Evolutionary conservation across 352 stramenopile genomes (phyloP).

Genomic region (Halophytophthora polymorphica): DNA sequence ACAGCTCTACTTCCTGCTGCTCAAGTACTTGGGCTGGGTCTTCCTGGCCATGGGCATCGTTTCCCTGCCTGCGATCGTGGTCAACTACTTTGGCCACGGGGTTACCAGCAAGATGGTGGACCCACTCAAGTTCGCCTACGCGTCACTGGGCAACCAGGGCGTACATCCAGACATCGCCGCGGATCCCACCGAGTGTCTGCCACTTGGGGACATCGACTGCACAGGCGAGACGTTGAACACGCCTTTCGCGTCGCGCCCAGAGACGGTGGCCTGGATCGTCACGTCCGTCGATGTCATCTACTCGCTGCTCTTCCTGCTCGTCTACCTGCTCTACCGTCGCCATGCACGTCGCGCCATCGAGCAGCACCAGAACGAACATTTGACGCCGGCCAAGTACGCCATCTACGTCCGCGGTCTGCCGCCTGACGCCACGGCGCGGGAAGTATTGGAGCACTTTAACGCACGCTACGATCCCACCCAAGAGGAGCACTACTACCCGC

Average conservation of each 20-base stretch:
- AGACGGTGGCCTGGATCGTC: conserved; percentile 71
- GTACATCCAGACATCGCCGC: conserved; percentile 54
- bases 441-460: conserved; percentile 81
- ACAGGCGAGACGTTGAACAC: conserved; percentile 62
- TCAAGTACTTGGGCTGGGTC: conserved; percentile 61
- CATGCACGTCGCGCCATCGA: conserved; percentile 50
- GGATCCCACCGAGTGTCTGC: conserved; percentile 42
- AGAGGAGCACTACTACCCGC: conserved; percentile 53
- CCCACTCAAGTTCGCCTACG: conserved; percentile 64
- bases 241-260: conserved; percentile 56
- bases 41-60: conserved; percentile 76
- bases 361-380: conserved; percentile 65
- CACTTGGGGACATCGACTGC: conserved; percentile 65
- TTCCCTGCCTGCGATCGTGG: conserved; percentile 53
- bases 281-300: conserved; percentile 59
- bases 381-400: conserved; percentile 79
- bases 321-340: conserved; percentile 53
- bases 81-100: conserved; percentile 67
- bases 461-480: conserved; percentile 64
- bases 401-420: conserved; percentile 76
- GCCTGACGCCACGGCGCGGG: conserved; percentile 47
- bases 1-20: conserved; percentile 85
- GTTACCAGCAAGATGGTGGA: conserved; percentile 66
- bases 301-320: conserved; percentile 67
- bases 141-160: conserved; percentile 77